Evolutionary conservation across 139 green algal genomes (phyloP).

Genomic region (Volvox africanus): DNA sequence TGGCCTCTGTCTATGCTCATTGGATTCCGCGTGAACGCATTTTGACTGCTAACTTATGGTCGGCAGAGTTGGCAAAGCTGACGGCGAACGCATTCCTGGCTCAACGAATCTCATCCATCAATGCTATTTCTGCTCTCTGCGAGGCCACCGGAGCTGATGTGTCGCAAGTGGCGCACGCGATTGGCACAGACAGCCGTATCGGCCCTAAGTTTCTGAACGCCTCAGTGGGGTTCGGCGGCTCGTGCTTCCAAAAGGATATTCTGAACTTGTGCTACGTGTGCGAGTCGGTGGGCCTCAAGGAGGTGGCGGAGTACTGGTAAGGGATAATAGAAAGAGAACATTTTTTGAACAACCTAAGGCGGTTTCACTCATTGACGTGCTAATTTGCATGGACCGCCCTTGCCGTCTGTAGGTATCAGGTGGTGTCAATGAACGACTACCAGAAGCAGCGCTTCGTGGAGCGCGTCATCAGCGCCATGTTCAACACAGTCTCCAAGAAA

Average conservation of each 20-base stretch:
- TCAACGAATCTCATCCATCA: constrained; percentile 99
- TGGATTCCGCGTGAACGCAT: constrained; percentile 97
- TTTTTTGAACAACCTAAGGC: no score
- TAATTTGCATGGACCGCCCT: no score
- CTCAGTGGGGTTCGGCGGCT: constrained; percentile 98
- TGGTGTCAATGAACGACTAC: constrained; percentile 98
- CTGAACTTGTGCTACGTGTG: constrained; percentile 99
- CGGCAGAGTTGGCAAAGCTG: constrained; percentile 98
- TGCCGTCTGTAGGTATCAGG: constrained; percentile 55
- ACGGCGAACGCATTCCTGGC: constrained; percentile 98
- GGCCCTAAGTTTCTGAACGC: constrained; percentile 98
- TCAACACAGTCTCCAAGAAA: constrained; percentile 99
- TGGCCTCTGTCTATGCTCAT: constrained; percentile 93
- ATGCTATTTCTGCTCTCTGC: constrained; percentile 98
- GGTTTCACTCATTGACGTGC: no score
- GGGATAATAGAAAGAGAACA: no score
- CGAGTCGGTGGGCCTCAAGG: constrained; percentile 91
- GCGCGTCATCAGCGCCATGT: constrained; percentile 96
- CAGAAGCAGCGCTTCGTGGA: constrained; percentile 99
- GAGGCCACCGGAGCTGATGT: constrained; percentile 97
- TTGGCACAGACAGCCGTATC: constrained; percentile 97
- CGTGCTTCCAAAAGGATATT: constrained; percentile 99
- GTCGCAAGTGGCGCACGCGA: constrained; percentile 88
- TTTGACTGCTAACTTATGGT: constrained; percentile 96
- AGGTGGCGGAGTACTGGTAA: constrained; percentile 97